phyloP scores from a whole-genome alignment of 352 stramenopile species.

The Pythium biforme region DNA sequence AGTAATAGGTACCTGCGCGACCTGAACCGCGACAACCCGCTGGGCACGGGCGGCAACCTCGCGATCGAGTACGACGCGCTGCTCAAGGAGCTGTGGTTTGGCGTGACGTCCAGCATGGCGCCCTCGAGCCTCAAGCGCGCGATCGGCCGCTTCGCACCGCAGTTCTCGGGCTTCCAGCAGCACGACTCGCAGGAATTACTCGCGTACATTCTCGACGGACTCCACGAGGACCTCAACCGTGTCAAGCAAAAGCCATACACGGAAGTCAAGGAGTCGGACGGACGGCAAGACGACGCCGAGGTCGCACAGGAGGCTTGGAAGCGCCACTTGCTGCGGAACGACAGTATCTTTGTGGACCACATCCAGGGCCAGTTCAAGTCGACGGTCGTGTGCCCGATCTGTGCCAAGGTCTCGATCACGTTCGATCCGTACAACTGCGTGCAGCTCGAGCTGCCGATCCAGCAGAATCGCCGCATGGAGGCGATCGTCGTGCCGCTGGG shows the following conservation, averaged over 20 bases:
- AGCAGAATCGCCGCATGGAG: too few species aligned
- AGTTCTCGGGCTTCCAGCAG: constrained; percentile 98
- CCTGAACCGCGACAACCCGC: constrained; percentile 95
- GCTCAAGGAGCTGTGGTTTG: constrained; percentile 94
- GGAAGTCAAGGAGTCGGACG: constrained; percentile 62
- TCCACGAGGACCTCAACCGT: constrained; percentile 99
- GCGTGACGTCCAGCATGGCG: constrained; percentile 73
- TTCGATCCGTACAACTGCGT: too few species aligned
- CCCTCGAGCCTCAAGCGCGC: constrained; percentile 69
- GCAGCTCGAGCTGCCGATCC: too few species aligned
- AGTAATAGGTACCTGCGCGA: constrained; percentile 91
- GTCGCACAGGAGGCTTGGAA: neutral
- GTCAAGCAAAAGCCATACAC: constrained; percentile 90
- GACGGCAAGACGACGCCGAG: neutral
- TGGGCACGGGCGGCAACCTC: constrained; percentile 33
- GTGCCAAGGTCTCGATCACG: too few species aligned
- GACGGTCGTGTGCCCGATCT: too few species aligned
- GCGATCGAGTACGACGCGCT: constrained; percentile 52
- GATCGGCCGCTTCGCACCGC: constrained; percentile 90
- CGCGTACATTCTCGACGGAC: constrained; percentile 95
- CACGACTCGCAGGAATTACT: constrained; percentile 96
- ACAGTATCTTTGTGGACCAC: too few species aligned
- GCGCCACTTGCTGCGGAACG: neutral
- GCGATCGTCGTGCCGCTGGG: too few species aligned
- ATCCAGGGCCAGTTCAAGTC: too few species aligned